Conservation (phyloP, 1,284 basidiomycete species). For the Pseudozyma sp. region DNA sequence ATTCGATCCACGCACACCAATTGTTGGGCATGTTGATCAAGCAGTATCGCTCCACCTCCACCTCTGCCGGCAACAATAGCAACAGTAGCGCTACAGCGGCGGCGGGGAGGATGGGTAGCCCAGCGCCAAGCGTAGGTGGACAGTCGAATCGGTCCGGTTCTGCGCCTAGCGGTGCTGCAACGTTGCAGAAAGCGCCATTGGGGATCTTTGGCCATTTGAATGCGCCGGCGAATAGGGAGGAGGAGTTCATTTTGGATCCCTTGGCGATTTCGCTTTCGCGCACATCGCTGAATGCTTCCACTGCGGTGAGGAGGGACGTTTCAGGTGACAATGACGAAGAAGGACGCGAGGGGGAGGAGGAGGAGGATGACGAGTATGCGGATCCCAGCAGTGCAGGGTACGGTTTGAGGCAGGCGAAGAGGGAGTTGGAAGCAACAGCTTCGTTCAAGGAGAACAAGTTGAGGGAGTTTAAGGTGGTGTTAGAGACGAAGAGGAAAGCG, state of each 20-base stretch:
- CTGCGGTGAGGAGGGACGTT: constrained; percentile 7
- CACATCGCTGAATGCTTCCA: constrained; percentile 15
- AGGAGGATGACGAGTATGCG: constrained; percentile 24
- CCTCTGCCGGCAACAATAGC: not conserved
- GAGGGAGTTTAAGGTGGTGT: constrained; percentile 39
- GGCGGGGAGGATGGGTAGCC: constrained; percentile 25
- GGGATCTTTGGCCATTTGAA: constrained; percentile 38
- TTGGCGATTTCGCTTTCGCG: constrained; percentile 36
- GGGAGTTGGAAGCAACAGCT: constrained; percentile 16
- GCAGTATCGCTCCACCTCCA: constrained; percentile 25
- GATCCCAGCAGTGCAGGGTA: constrained; percentile 24
- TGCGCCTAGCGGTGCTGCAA: not conserved
- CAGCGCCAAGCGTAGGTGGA: constrained; percentile 27
- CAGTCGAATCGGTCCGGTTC: constrained; percentile 24
- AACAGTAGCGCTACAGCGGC: not conserved
- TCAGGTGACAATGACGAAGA: constrained; percentile 14
- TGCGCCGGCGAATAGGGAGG: constrained; percentile 8
- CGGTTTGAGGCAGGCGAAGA: constrained; percentile 21
- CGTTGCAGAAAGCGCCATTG: constrained; percentile 11
- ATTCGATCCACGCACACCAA: constrained; percentile 59
- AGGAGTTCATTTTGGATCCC: constrained; percentile 50
- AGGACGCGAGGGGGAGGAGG: constrained; percentile 12
- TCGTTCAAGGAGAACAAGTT: constrained; percentile 14
- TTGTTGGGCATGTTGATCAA: constrained; percentile 57
- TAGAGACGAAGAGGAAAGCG: constrained; percentile 47